Percentiles rank a stretch among this genome's conserved stretches.
These are phyloP conservation scores for Scalesia atractyloides DNA, from an alignment of 129 eudicot genomes.

Conservation along the genomic window DNA sequence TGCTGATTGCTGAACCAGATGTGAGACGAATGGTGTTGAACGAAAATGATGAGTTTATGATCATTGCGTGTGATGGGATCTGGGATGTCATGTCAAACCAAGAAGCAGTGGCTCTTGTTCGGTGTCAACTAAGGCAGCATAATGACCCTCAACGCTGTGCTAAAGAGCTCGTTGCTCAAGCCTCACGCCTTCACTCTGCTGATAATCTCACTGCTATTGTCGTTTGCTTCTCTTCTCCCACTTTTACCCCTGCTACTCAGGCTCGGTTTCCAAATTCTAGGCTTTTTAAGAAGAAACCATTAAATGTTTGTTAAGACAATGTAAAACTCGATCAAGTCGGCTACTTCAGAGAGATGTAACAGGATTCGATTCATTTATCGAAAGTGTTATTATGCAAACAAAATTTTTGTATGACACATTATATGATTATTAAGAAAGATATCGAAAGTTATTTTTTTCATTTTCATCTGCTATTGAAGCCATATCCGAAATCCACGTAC, in stretches of 20 bases:
- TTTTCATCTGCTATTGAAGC: too few relatives aligned
- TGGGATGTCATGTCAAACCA: conserved; percentile 86
- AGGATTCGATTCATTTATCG: conserved; percentile 13
- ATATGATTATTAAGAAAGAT: too few relatives aligned
- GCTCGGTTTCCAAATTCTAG: conserved; percentile 6
- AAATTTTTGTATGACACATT: too few relatives aligned
- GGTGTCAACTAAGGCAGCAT: conserved; percentile 51
- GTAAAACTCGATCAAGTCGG: conserved; percentile 7
- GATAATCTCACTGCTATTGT: conserved; percentile 80
- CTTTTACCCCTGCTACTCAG: background rate
- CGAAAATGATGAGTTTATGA: conserved; percentile 84
- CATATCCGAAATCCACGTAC: too few relatives aligned
- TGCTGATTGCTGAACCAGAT: too few relatives aligned
- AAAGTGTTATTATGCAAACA: background rate
- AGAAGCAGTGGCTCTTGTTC: conserved; percentile 67
- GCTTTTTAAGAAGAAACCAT: conserved; percentile 32
- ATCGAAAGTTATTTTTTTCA: too few relatives aligned
- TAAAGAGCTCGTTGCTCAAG: conserved; percentile 46
- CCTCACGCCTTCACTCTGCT: conserved; percentile 36
- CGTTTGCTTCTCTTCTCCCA: conserved; percentile 55
- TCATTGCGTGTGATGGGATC: conserved; percentile 83
- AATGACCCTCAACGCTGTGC: conserved; percentile 64
- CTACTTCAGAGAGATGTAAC: conserved; percentile 15
- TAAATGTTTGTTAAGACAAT: conserved; percentile 25
- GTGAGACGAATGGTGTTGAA: conserved; percentile 45